Percentiles rank a stretch among this genome's conserved stretches.
phyloP scores from a whole-genome alignment of 768 basidiomycete genomes.

The Termitomyces heimii region DNA sequence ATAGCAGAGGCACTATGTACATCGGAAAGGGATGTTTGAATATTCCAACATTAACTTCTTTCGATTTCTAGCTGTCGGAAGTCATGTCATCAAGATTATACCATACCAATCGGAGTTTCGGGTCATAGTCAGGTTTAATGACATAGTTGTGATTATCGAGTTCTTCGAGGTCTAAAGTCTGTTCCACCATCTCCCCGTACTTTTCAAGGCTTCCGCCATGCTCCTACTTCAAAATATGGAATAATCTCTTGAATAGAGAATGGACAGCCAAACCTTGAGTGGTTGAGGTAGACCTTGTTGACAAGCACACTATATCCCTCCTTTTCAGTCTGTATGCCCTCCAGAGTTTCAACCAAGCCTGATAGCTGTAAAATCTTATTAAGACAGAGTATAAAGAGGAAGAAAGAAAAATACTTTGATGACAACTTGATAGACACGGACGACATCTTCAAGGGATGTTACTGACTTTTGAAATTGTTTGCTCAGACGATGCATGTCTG shows the following conservation, averaged over 20 bases:
- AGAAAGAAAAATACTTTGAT: slow-evolving; percentile 48
- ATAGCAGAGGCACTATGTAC: slow-evolving; percentile 49
- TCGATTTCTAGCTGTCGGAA: slow-evolving; percentile 48
- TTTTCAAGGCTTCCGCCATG: slow-evolving; percentile 58
- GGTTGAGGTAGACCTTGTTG: slow-evolving; percentile 60
- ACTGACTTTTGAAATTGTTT: slow-evolving; percentile 85
- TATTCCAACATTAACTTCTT: neutral
- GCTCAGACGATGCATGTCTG: slow-evolving; percentile 86
- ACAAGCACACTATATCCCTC: slow-evolving; percentile 48
- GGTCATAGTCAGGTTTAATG: slow-evolving; percentile 90
- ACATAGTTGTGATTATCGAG: slow-evolving; percentile 83
- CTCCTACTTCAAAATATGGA: slow-evolving; percentile 38
- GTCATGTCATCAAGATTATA: slow-evolving; percentile 66
- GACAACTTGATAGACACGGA: slow-evolving; percentile 92
- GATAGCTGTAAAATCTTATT: slow-evolving; percentile 47
- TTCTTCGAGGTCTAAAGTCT: slow-evolving; percentile 87
- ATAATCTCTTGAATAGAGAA: neutral
- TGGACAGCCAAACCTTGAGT: slow-evolving; percentile 41
- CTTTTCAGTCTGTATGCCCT: slow-evolving; percentile 37
- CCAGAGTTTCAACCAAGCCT: slow-evolving; percentile 67
- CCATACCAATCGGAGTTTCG: slow-evolving; percentile 52
- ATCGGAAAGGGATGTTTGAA: slow-evolving; percentile 18
- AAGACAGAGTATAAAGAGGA: neutral
- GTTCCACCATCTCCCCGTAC: slow-evolving; percentile 92
- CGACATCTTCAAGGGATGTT: slow-evolving; percentile 90